Evolutionary conservation across 2,329 filamentous ascomycete genomes (phyloP).

Genomic region (Epichloe sylvatica): DNA sequence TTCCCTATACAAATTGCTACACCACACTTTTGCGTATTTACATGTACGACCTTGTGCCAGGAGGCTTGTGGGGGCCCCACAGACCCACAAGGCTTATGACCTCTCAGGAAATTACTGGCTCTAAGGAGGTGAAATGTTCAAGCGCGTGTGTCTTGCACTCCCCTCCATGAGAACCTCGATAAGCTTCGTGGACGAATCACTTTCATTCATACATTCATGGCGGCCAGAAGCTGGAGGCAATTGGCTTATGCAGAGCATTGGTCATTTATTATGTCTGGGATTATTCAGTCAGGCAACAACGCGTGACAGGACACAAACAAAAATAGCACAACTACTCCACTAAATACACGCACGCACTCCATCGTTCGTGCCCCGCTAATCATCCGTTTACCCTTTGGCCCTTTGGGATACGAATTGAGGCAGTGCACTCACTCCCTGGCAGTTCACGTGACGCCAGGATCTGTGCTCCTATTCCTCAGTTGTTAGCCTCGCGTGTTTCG

Average conservation of each 20-base stretch:
- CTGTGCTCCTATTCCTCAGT: background rate
- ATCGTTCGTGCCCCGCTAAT: background rate
- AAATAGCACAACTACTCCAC: background rate
- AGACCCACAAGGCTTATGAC: no score
- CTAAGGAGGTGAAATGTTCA: background rate
- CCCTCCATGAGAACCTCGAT: background rate
- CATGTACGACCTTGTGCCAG: no score
- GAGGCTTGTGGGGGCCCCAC: no score
- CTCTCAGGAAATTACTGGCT: no score
- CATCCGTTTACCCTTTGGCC: no score
- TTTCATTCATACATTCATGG: background rate
- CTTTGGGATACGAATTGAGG: background rate
- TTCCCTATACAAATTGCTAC: no score
- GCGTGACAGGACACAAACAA: background rate
- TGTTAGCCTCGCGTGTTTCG: background rate
- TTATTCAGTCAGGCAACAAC: background rate
- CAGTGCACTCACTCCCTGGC: background rate
- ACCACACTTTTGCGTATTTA: no score
- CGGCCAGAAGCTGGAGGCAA: no score
- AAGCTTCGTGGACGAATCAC: background rate
- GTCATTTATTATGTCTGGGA: background rate
- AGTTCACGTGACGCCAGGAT: background rate
- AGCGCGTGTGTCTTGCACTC: background rate
- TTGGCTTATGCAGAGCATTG: background rate
- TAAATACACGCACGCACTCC: background rate